These are phyloP conservation scores for Trypanosoma rangeli DNA, from an alignment of 208 protist genomes.

Conservation along the genomic window DNA sequence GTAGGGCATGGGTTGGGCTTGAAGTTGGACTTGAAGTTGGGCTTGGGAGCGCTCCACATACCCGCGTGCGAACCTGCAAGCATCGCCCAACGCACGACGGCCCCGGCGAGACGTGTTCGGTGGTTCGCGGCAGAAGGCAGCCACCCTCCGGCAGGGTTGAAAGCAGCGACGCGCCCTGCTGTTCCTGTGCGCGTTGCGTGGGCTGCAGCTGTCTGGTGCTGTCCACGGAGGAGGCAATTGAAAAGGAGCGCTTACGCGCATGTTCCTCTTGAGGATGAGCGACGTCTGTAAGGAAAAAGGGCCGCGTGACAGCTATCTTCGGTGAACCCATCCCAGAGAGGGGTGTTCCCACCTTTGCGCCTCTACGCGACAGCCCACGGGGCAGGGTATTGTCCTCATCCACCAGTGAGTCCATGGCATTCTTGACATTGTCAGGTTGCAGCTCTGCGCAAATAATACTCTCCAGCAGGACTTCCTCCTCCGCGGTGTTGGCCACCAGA, in stretches of 20 bases:
- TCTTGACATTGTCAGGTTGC: neutral
- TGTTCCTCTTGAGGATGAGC: neutral
- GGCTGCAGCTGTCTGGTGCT: neutral
- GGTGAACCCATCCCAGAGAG: neutral
- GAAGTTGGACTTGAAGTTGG: neutral
- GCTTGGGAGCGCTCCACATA: neutral
- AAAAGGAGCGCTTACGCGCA: neutral
- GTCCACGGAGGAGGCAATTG: slow-evolving; percentile 1
- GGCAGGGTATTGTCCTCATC: slow-evolving; percentile 13
- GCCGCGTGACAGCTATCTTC: neutral
- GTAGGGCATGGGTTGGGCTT: neutral
- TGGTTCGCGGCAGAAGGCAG: neutral
- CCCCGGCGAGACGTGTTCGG: too few species aligned
- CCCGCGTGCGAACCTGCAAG: neutral
- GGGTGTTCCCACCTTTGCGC: neutral
- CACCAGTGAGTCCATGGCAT: neutral
- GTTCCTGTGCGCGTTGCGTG: neutral
- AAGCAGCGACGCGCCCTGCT: neutral
- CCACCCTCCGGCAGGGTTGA: neutral
- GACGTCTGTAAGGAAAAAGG: slow-evolving; percentile 24
- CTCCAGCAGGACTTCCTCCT: slow-evolving; percentile 17
- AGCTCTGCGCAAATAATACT: slow-evolving; percentile 12
- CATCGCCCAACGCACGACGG: neutral
- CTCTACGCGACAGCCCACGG: slow-evolving; percentile 13
- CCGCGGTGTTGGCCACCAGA: neutral